These are phyloP conservation scores for Lipomyces lipofer DNA, from an alignment of 805 yeast species.

Conservation along the genomic window DNA sequence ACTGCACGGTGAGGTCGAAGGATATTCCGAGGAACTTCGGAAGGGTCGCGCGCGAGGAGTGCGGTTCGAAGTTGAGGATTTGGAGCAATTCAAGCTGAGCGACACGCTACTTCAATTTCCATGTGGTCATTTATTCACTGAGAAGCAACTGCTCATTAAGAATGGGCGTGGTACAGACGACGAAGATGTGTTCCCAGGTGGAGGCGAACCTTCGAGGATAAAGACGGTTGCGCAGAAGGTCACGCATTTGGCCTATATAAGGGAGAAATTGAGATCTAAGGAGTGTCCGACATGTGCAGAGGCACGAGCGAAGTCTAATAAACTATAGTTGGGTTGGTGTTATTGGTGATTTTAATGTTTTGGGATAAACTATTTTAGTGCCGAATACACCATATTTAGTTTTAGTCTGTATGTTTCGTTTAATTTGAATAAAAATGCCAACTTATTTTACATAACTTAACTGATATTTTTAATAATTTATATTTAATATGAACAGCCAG, in stretches of 20 bases:
- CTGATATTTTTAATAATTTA: no score
- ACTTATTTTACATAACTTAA: no score
- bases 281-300: conserved; percentile 23
- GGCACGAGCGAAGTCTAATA: conserved; percentile 4
- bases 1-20: conserved; percentile 17
- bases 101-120: conserved; percentile 23
- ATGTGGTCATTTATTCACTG: conserved; percentile 27
- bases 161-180: conserved; percentile 7
- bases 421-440: no score
- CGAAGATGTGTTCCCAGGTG: conserved; percentile 20
- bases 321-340: no score
- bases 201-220: conserved; percentile 2
- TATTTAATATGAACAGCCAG: no score
- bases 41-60: conserved; percentile 28
- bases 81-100: conserved; percentile 18
- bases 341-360: no score
- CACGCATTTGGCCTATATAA: conserved; percentile 27
- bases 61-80: conserved; percentile 19
- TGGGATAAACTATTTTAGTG: no score
- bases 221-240: conserved; percentile 27
- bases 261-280: conserved; percentile 15
- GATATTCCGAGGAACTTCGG: conserved; percentile 25
- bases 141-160: conserved; percentile 10
- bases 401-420: no score
- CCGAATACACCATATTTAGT: no score